Base-by-base conservation (phyloP, 225 moss, liverwort and hornwort genomes). In the Thuidium tamariscinum region DNA sequence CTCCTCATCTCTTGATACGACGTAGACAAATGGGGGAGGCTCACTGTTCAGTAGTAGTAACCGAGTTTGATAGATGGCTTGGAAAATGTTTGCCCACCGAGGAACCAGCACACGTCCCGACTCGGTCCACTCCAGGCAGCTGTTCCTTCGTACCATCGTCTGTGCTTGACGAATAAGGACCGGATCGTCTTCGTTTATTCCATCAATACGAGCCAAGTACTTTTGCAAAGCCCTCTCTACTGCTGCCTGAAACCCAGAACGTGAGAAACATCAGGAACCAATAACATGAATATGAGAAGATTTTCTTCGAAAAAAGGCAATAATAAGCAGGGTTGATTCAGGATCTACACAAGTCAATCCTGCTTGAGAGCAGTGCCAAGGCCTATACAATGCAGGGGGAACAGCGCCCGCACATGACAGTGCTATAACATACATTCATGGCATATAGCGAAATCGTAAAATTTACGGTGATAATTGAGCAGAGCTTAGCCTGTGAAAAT, bases 31-130 rank as follows among this genome's bases (percentile, higher is more conserved):
- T 51, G 95, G 91, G 30, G 91, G 86, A 85, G 92, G 91, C 86
- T 93, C 93, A 74, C 89, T 86, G 88, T 90, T 89, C 34, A 97
- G 94, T 41, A 96, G 81, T 49, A 97, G 90, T 62, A 99, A 90
- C 83, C 95, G 93, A 61, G 89, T 85, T 68, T 95, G 91, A 86
- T 96, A 96, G 81, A 99, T 92, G 68, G 89, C 90, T 93, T 94
- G 93, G 61, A 97, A 99, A 83, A 97, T 95, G 87, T 86, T 91
- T 30, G 94, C 93, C 97, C 98, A 99, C 51, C 88, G 94, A 80
- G 97, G 92, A 81, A 97, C 90, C 30, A 99, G 89, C 41, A 86
- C 91, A 63, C 94, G 88, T 41, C 98, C 98, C 76, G 89, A 91
- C 60, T 90, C 94, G 41, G 93, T 91, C 97, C 97, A 96, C 77